Conservation (phyloP, 2,329 filamentous ascomycete genomes). For the Colletotrichum ledebouriae region DNA sequence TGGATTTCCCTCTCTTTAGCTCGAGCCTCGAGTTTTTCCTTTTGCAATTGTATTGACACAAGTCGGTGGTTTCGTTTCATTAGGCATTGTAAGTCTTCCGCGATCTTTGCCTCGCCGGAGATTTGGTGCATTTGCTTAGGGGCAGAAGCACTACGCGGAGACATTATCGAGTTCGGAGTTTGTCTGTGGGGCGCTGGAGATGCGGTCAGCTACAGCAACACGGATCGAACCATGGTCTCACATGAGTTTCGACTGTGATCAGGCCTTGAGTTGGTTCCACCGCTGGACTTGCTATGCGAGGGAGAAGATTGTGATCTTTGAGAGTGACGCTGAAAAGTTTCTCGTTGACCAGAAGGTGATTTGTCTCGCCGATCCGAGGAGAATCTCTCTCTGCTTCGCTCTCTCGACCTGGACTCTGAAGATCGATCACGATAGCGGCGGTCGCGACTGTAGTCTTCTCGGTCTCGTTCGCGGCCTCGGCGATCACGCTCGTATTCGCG, state of each 20-base stretch:
- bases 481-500: conserved; percentile 37
- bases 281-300: conserved; percentile 7
- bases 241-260: conserved; percentile 5
- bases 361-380: conserved; percentile 6
- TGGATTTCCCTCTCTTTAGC: conserved; percentile 20
- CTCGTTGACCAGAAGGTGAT: neutral
- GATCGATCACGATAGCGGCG: conserved; percentile 1
- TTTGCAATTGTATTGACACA: conserved; percentile 20
- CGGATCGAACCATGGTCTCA: too few relatives aligned
- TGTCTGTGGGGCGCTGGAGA: conserved; percentile 5
- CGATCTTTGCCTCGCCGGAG: conserved; percentile 11
- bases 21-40: conserved; percentile 18
- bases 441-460: neutral
- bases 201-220: conserved; percentile 1
- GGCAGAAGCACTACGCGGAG: conserved; percentile 2
- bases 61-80: conserved; percentile 22
- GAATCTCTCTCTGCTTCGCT: conserved; percentile 1
- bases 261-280: neutral
- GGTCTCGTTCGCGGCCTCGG: neutral
- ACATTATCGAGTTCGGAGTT: conserved; percentile 1
- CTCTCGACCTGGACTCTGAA: neutral
- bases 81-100: conserved; percentile 7
- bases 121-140: neutral
- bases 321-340: conserved; percentile 1
- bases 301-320: conserved; percentile 23